phyloP scores from a whole-genome alignment of 225 moss, liverwort and hornwort species.

The Pseudoscleropodium purum region DNA sequence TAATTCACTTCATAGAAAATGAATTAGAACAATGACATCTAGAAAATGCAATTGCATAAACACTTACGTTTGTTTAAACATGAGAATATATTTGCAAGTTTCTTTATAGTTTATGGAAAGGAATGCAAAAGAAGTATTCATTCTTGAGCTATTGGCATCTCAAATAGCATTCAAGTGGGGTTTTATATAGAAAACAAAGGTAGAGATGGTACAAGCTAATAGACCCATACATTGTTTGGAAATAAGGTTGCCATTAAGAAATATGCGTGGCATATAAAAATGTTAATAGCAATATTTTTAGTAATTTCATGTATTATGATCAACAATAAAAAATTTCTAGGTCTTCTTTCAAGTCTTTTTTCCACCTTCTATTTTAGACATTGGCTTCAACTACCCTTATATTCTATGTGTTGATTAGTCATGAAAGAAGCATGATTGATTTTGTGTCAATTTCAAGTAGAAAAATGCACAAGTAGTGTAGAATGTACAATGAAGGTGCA shows the following conservation, averaged over 20 bases:
- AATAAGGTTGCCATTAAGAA: neutral
- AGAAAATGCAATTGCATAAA: neutral
- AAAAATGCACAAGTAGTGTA: too few relatives aligned
- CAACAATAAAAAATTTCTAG: rapidly evolving
- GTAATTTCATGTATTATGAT: neutral
- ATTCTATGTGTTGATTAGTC: neutral
- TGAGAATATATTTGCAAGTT: neutral
- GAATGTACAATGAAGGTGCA: too few relatives aligned
- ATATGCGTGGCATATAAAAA: neutral
- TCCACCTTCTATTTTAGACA: neutral
- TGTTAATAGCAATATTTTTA: neutral
- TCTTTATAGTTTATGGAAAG: too few relatives aligned
- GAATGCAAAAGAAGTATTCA: neutral
- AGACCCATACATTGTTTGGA: rapidly evolving
- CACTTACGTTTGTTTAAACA: neutral
- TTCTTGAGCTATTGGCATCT: rapidly evolving
- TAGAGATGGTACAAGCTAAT: neutral
- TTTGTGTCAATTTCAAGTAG: neutral
- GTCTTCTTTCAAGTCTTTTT: neutral
- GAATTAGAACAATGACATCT: neutral
- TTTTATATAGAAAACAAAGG: neutral
- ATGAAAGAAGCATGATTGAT: neutral
- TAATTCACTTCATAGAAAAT: neutral
- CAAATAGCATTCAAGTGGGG: neutral
- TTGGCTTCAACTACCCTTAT: neutral